These are phyloP conservation scores for Wolfiporia cocos DNA, from an alignment of 1,284 basidiomycete species.

Conservation along the genomic window DNA sequence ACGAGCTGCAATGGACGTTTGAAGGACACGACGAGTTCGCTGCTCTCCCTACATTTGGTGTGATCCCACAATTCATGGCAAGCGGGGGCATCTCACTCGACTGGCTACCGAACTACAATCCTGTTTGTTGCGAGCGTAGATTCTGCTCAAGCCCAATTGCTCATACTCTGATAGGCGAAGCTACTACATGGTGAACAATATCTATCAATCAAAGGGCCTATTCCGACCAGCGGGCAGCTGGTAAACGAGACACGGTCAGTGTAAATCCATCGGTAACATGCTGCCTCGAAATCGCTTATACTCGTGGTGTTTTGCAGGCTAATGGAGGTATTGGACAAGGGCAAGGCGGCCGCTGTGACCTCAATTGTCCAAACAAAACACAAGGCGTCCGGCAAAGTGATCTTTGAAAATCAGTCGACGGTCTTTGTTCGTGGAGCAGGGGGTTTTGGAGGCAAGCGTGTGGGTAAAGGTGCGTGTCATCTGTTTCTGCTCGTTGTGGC, in stretches of 20 bases:
- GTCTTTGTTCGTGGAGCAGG: conserved; percentile 92
- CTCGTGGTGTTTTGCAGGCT: conserved; percentile 37
- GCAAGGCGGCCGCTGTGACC: conserved; percentile 89
- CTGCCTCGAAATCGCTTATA: too few relatives aligned
- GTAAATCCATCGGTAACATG: neutral
- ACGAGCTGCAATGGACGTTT: conserved; percentile 89
- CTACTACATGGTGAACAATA: conserved; percentile 99
- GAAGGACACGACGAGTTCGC: conserved; percentile 87
- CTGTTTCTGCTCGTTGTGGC: neutral
- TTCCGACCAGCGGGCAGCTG: conserved; percentile 85
- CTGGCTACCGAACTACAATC: conserved; percentile 94
- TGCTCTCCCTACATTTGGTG: conserved; percentile 91
- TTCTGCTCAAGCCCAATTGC: too few relatives aligned
- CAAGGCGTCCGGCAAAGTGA: conserved; percentile 69
- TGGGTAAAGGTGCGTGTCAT: conserved; percentile 57
- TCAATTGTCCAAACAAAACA: conserved; percentile 76
- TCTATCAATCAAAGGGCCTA: conserved; percentile 80
- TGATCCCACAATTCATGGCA: conserved; percentile 88
- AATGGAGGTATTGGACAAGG: conserved; percentile 83
- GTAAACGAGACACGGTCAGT: conserved; percentile 70
- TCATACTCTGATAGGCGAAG: conserved; percentile 58
- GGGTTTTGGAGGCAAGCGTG: conserved; percentile 91
- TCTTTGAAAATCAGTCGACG: conserved; percentile 93
- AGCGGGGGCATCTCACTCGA: conserved; percentile 63
- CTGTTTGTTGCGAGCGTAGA: conserved; percentile 52